Conservation (phyloP, 2,329 filamentous ascomycete species). For the Calonectria ilicicola region DNA sequence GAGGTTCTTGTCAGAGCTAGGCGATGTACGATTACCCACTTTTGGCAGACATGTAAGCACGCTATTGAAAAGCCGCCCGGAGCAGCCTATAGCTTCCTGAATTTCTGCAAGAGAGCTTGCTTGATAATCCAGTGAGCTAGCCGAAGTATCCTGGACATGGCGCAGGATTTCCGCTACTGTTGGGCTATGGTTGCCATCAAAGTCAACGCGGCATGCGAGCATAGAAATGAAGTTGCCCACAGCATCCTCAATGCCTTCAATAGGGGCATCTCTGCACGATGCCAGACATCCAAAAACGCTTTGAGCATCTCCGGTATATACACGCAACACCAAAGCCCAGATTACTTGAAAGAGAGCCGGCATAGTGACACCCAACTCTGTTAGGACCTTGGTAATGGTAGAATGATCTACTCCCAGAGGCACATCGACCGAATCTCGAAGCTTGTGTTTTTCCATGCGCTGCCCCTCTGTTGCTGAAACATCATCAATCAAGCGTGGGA, state of each 20-base stretch:
- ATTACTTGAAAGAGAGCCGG: background rate
- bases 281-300: background rate
- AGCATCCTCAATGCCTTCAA: background rate
- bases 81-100: background rate
- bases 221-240: background rate
- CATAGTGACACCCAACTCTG: background rate
- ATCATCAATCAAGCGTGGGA: background rate
- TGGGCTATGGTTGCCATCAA: background rate
- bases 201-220: background rate
- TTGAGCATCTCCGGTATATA: background rate
- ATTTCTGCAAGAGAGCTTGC: background rate
- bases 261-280: background rate
- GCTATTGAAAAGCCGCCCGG: background rate
- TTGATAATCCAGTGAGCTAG: background rate
- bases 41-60: background rate
- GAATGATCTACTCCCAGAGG: background rate
- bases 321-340: background rate
- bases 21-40: background rate
- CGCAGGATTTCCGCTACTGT: background rate
- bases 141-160: background rate
- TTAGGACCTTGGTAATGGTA: background rate
- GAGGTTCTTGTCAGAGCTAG: background rate
- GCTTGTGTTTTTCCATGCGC: background rate
- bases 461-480: background rate
- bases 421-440: background rate